Conservation (phyloP, 2,329 filamentous ascomycete species). For the Neoascochyta sp. region DNA sequence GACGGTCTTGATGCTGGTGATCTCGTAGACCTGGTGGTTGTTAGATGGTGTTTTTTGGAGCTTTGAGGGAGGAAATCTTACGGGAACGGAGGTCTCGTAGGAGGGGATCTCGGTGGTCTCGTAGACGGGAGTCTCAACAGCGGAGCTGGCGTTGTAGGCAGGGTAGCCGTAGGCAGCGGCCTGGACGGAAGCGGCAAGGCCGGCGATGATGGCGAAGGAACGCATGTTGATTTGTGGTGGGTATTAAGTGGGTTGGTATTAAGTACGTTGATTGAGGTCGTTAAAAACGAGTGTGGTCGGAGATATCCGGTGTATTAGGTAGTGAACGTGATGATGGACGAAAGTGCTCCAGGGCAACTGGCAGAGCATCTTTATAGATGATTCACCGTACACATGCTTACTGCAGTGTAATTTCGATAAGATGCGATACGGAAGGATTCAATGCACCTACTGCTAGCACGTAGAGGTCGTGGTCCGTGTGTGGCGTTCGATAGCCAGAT, state of each 20-base stretch:
- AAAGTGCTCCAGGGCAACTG: conserved; percentile 14
- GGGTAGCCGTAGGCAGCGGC: conserved; percentile 9
- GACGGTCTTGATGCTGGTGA: conserved; percentile 5
- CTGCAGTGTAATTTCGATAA: too few relatives aligned
- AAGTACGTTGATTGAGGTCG: conserved; percentile 29
- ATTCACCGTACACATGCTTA: conserved; percentile 21
- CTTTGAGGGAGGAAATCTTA: too few relatives aligned
- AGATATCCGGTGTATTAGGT: conserved; percentile 38
- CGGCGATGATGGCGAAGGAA: conserved; percentile 33
- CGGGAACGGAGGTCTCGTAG: conserved; percentile 4
- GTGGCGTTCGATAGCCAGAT: conserved; percentile 23
- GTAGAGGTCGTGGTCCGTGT: conserved; percentile 23
- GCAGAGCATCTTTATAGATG: conserved; percentile 35
- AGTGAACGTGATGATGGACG: conserved; percentile 38
- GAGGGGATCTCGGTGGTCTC: conserved; percentile 1
- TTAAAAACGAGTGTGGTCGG: conserved; percentile 42
- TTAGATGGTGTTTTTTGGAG: too few relatives aligned
- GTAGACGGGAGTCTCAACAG: conserved; percentile 5
- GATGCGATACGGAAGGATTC: too few relatives aligned
- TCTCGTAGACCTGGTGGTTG: too few relatives aligned
- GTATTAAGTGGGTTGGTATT: conserved; percentile 35
- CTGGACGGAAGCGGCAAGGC: conserved; percentile 3
- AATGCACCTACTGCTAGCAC: too few relatives aligned
- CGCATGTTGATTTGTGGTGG: conserved; percentile 39
- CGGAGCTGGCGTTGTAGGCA: conserved; percentile 20